phyloP scores from a whole-genome alignment of 2,329 filamentous ascomycete species.

The Penicillium sp. region DNA sequence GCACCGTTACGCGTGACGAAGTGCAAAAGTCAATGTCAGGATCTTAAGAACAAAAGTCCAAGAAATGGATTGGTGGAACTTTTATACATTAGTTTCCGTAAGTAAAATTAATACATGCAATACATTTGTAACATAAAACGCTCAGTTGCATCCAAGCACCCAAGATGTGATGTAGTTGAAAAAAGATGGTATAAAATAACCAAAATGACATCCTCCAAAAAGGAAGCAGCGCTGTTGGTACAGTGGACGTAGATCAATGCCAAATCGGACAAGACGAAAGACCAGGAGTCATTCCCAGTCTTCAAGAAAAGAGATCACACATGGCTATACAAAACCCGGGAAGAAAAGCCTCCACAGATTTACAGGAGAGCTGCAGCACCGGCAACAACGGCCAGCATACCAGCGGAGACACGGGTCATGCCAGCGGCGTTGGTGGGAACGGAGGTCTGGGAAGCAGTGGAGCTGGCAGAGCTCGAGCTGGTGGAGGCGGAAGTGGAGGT shows the following conservation, averaged over 20 bases:
- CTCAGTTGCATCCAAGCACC: neutral
- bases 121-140: neutral
- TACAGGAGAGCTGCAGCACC: neutral
- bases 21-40: neutral
- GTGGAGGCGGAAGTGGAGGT: slow-evolving; percentile 24
- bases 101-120: neutral
- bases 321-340: neutral
- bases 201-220: neutral
- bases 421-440: slow-evolving; percentile 25
- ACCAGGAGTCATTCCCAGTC: neutral
- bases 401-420: slow-evolving; percentile 1
- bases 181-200: neutral
- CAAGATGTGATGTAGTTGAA: neutral
- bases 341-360: neutral
- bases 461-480: slow-evolving; percentile 23
- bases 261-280: neutral
- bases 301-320: neutral
- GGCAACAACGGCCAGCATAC: slow-evolving; percentile 1
- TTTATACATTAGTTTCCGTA: neutral
- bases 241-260: neutral
- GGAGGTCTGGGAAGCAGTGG: slow-evolving; percentile 14
- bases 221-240: neutral
- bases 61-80: neutral
- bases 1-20: neutral
- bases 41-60: neutral